Percentiles rank a stretch among this genome's conserved stretches.
Evolutionary conservation across 306 rosid species (phyloP).

Genomic region (Vicia villosa): DNA sequence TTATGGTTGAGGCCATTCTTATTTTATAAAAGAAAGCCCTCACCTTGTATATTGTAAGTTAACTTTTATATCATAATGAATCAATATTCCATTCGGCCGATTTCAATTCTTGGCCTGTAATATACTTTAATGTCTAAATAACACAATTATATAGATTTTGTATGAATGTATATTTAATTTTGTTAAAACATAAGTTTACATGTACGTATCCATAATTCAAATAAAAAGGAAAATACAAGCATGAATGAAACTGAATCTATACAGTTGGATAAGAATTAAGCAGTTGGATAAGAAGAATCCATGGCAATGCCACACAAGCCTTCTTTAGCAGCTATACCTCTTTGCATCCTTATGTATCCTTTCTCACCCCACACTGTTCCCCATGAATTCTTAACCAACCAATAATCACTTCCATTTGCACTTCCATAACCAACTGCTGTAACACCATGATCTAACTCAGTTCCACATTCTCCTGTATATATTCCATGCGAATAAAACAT

Average conservation of each 20-base stretch:
- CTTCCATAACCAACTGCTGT: conserved; percentile 39
- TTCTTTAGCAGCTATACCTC: conserved; percentile 30
- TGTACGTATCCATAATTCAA: background rate
- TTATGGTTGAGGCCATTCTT: too few species aligned
- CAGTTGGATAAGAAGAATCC: conserved; percentile 38
- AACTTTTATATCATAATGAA: too few species aligned
- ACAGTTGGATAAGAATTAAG: background rate
- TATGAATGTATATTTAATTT: background rate
- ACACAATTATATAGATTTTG: background rate
- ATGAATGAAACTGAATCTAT: background rate
- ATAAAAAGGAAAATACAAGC: background rate
- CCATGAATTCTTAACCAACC: conserved; percentile 47
- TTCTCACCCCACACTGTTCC: conserved; percentile 42
- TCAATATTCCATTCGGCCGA: too few species aligned
- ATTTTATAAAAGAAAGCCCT: too few species aligned
- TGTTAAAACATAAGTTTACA: background rate
- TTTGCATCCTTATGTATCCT: conserved; percentile 40
- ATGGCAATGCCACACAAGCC: conserved; percentile 48
- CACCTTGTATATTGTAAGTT: too few species aligned
- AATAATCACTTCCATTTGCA: conserved; percentile 38
- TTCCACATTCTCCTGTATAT: conserved; percentile 39
- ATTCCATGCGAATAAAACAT: conserved; percentile 28
- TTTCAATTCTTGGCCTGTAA: too few species aligned
- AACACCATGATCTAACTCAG: conserved; percentile 46
- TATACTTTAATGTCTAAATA: background rate